Conservation (phyloP, 2,329 filamentous ascomycete genomes). For the Dactylellina leptospora region DNA sequence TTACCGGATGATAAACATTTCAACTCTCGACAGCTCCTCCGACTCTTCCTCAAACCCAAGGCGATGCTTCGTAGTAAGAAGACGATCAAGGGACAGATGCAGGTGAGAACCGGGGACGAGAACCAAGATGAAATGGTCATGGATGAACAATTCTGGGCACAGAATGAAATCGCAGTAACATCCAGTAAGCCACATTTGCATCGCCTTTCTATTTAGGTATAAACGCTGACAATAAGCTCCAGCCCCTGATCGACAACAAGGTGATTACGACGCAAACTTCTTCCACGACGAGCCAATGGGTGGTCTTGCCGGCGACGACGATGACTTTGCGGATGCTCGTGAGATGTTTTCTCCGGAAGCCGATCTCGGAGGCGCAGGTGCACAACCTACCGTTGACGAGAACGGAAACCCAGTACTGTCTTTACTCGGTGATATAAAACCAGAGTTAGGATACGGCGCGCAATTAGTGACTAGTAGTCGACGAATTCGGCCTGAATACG, state of each 20-base stretch:
- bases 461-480: slow-evolving; percentile 71
- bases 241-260: slow-evolving; percentile 59
- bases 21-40: slow-evolving; percentile 88
- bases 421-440: slow-evolving; percentile 34
- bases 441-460: slow-evolving; percentile 66
- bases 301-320: slow-evolving; percentile 72
- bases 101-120: slow-evolving; percentile 58
- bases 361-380: slow-evolving; percentile 60
- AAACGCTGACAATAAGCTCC: slow-evolving; percentile 56
- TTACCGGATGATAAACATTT: slow-evolving; percentile 98
- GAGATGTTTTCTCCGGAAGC: slow-evolving; percentile 78
- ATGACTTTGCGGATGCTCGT: slow-evolving; percentile 80
- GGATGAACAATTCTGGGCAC: slow-evolving; percentile 95
- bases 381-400: slow-evolving; percentile 60
- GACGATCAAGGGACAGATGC: slow-evolving; percentile 42
- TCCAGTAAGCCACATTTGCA: slow-evolving; percentile 35
- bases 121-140: slow-evolving; percentile 77
- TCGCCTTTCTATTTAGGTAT: slow-evolving; percentile 51
- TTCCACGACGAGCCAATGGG: slow-evolving; percentile 87
- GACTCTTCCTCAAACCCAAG: slow-evolving; percentile 93
- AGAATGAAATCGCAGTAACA: slow-evolving; percentile 66
- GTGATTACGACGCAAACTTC: slow-evolving; percentile 96
- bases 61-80: slow-evolving; percentile 64
- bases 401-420: slow-evolving; percentile 47
- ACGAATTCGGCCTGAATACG: slow-evolving; percentile 72